Conservation (phyloP, 257 asterid species). For the Vinca minor region DNA sequence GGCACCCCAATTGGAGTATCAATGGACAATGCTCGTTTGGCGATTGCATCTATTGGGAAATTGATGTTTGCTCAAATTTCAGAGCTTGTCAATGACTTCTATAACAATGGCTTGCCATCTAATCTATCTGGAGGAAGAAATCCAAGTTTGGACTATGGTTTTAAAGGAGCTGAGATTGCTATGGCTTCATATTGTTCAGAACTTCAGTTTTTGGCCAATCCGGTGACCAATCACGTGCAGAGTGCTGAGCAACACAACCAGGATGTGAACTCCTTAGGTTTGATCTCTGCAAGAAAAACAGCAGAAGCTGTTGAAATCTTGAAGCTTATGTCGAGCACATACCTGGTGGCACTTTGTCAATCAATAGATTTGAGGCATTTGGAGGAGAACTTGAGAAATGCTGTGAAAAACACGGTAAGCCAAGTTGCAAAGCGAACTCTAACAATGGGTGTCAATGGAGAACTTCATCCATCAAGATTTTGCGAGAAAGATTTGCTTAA, state of each 20-base stretch:
- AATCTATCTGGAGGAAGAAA: slow-evolving; percentile 37
- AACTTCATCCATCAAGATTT: slow-evolving; percentile 43
- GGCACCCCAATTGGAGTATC: slow-evolving; percentile 47
- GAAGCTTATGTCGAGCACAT: slow-evolving; percentile 42
- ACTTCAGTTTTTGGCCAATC: slow-evolving; percentile 40
- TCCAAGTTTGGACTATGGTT: slow-evolving; percentile 49
- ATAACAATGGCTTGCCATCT: slow-evolving; percentile 43
- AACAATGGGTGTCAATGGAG: slow-evolving; percentile 34
- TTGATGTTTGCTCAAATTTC: slow-evolving; percentile 44
- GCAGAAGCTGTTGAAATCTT: slow-evolving; percentile 37
- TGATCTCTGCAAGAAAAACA: slow-evolving; percentile 42
- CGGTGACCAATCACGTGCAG: slow-evolving; percentile 45
- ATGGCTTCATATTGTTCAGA: slow-evolving; percentile 50
- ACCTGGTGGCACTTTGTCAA: slow-evolving; percentile 38
- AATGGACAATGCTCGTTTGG: slow-evolving; percentile 45
- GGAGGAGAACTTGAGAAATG: slow-evolving; percentile 36
- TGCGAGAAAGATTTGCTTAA: slow-evolving; percentile 40
- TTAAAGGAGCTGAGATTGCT: slow-evolving; percentile 45
- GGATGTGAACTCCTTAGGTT: slow-evolving; percentile 43
- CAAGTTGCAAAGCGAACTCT: slow-evolving; percentile 38
- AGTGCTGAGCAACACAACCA: slow-evolving; percentile 57
- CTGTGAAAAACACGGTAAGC: slow-evolving; percentile 39
- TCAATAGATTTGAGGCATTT: slow-evolving; percentile 38
- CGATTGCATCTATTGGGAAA: slow-evolving; percentile 41
- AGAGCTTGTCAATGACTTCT: slow-evolving; percentile 38